phyloP scores from a whole-genome alignment of 164 flowering plant genomes.

The Berberis thunbergii region DNA sequence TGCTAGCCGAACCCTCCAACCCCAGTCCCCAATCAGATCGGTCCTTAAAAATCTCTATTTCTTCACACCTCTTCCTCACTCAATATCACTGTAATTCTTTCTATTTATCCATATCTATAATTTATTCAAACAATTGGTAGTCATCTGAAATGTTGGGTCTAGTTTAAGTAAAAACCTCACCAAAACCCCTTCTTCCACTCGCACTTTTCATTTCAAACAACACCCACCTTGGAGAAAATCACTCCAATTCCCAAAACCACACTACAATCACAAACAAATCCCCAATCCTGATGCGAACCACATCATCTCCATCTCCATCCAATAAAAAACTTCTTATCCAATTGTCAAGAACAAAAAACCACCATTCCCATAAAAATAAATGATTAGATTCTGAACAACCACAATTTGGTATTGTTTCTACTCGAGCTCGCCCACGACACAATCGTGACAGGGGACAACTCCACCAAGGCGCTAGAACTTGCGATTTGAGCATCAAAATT shows the following conservation, averaged over 20 bases:
- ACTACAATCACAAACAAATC: slow-evolving; percentile 24
- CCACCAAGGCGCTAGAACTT: slow-evolving; percentile 73
- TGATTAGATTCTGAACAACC: slow-evolving; percentile 80
- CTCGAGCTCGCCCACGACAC: slow-evolving; percentile 86
- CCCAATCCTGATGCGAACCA: slow-evolving; percentile 29
- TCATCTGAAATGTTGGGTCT: slow-evolving; percentile 38
- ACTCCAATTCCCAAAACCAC: slow-evolving; percentile 5
- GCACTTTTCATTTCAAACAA: slow-evolving; percentile 19
- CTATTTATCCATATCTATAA: too few relatives aligned
- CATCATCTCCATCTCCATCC: slow-evolving; percentile 43
- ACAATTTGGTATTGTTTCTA: slow-evolving; percentile 93
- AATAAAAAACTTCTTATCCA: slow-evolving; percentile 47
- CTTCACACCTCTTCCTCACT: too few relatives aligned
- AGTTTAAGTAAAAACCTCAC: slow-evolving; percentile 47
- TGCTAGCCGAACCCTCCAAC: too few relatives aligned
- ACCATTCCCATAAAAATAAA: slow-evolving; percentile 17
- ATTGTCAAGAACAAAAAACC: slow-evolving; percentile 44
- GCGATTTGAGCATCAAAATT: slow-evolving; percentile 87
- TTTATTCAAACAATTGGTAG: too few relatives aligned
- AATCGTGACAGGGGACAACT: slow-evolving; percentile 85
- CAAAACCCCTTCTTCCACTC: slow-evolving; percentile 44
- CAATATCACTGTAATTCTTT: too few relatives aligned
- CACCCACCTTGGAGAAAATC: slow-evolving; percentile 13
- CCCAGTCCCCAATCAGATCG: too few relatives aligned
- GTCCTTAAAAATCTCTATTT: too few relatives aligned